phyloP scores from a whole-genome alignment of 2,329 filamentous ascomycete species.

The Claviceps maximensis region DNA sequence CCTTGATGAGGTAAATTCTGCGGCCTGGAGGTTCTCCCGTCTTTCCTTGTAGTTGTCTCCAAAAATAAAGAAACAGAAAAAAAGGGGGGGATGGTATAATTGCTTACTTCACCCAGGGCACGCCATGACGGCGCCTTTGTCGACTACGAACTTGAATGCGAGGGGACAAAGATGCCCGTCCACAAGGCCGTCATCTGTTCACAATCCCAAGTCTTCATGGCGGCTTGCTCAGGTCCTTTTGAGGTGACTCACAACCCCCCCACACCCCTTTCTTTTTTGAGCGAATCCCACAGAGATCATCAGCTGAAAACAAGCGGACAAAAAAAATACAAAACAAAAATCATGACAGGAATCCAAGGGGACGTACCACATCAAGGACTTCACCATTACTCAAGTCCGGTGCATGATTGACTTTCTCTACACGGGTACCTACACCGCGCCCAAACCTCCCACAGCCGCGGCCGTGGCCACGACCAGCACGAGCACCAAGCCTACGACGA shows the following conservation, averaged over 20 bases:
- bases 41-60: neutral
- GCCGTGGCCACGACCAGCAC: neutral
- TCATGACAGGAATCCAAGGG: neutral
- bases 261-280: neutral
- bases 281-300: neutral
- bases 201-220: neutral
- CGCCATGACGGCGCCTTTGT: neutral
- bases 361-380: neutral
- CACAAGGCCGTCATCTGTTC: conserved; percentile 1
- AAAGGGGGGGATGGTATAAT: neutral
- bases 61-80: no score
- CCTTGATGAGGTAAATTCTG: neutral
- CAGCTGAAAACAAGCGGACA: neutral
- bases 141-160: conserved; percentile 1
- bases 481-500: neutral
- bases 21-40: neutral
- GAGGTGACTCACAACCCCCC: no score
- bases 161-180: neutral
- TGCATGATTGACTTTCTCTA: conserved; percentile 1
- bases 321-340: no score
- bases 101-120: neutral
- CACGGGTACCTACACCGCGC: neutral
- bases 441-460: neutral
- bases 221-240: neutral
- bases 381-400: neutral